These are phyloP conservation scores for Microcos paniculata DNA, from an alignment of 345 rosid genomes.

Conservation along the genomic window DNA sequence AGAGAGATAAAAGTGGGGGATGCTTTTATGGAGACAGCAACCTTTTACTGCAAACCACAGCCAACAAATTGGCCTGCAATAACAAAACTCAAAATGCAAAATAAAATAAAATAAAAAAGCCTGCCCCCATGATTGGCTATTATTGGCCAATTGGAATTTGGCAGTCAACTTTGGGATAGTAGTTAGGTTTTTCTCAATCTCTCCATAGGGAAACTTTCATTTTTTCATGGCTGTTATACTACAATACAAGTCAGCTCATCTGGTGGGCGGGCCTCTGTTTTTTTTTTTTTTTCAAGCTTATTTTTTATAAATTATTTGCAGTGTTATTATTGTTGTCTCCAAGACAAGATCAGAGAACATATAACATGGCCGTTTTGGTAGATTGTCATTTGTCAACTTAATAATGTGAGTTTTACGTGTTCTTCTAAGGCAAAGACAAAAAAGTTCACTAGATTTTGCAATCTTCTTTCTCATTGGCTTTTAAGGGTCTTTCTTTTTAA, in stretches of 20 bases:
- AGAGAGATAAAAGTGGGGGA: background rate
- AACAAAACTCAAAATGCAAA: background rate
- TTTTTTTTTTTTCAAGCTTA: background rate
- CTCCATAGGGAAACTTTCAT: background rate
- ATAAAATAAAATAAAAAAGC: background rate
- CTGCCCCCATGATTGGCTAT: conserved; percentile 11
- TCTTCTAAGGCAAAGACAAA: background rate
- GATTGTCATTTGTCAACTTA: background rate
- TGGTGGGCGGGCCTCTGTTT: background rate
- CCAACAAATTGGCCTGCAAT: background rate
- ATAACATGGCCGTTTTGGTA: background rate
- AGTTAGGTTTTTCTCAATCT: background rate
- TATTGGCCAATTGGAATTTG: background rate
- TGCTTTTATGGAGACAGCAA: conserved; percentile 1
- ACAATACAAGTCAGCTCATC: background rate
- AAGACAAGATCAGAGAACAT: background rate
- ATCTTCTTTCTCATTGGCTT: background rate
- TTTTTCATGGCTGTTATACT: background rate
- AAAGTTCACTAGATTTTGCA: background rate
- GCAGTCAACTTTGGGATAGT: conserved; percentile 7
- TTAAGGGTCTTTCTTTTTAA: background rate
- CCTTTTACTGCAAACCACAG: conserved; percentile 13
- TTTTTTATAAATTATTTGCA: background rate
- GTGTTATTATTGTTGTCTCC: background rate
- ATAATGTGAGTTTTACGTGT: background rate